phyloP scores from a whole-genome alignment of 768 basidiomycete genomes.

The Rhodosporidiobolus sp. region DNA sequence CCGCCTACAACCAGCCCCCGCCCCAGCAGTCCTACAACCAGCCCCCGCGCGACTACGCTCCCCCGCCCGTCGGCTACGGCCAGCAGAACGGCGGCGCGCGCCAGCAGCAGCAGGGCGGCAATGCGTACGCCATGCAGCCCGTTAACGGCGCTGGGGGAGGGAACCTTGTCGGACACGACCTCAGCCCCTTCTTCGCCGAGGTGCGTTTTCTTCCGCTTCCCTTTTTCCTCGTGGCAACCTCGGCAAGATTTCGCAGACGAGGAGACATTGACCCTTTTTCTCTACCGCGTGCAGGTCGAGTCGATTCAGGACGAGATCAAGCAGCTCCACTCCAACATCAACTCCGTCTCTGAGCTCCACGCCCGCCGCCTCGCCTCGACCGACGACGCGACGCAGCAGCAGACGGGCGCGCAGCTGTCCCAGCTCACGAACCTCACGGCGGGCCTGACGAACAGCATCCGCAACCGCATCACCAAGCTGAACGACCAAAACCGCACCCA shows the following conservation, averaged over 20 bases:
- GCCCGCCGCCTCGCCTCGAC: conserved; percentile 47
- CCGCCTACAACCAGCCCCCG: neutral
- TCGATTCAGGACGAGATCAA: conserved; percentile 40
- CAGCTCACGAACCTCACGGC: conserved; percentile 43
- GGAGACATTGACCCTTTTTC: neutral
- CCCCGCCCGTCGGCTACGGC: conserved; percentile 10
- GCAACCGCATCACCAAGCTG: conserved; percentile 50
- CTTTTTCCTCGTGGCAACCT: too few relatives aligned
- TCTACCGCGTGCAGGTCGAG: conserved; percentile 23
- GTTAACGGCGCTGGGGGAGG: conserved; percentile 18
- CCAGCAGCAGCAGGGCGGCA: neutral
- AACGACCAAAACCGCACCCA: conserved; percentile 50
- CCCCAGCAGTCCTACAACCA: neutral
- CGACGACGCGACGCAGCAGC: conserved; percentile 38
- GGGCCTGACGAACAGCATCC: conserved; percentile 49
- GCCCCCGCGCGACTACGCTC: neutral
- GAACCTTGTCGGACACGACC: conserved; percentile 23
- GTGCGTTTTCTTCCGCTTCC: conserved; percentile 9
- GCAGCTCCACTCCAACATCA: conserved; percentile 42
- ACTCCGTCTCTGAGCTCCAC: conserved; percentile 46
- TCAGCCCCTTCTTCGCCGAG: conserved; percentile 39
- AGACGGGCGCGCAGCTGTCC: conserved; percentile 40
- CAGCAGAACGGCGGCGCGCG: neutral
- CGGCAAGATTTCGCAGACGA: neutral
- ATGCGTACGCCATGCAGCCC: conserved; percentile 34